phyloP scores from a whole-genome alignment of 129 eudicot species.

The Escallonia rubra region DNA sequence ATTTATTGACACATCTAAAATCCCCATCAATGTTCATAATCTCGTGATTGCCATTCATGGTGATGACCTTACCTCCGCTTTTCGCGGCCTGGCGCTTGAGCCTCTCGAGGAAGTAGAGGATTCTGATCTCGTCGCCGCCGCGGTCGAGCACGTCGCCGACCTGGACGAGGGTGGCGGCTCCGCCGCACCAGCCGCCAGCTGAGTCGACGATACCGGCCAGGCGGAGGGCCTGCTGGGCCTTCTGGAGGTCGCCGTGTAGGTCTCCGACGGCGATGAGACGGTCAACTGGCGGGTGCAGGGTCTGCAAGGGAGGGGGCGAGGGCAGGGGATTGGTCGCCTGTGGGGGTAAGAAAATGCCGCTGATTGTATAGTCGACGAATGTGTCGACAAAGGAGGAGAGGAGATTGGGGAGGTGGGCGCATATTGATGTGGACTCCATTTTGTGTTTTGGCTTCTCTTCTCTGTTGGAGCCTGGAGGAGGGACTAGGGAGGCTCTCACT shows the following conservation, averaged over 20 bases:
- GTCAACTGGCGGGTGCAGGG: slow-evolving; percentile 46
- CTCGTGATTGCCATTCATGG: slow-evolving; percentile 93
- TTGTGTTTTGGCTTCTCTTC: too few relatives aligned
- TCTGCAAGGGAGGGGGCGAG: slow-evolving; percentile 18
- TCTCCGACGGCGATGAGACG: slow-evolving; percentile 94
- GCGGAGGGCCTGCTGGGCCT: slow-evolving; percentile 59
- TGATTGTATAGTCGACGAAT: slow-evolving; percentile 73
- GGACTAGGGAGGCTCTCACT: too few relatives aligned
- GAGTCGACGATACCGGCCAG: slow-evolving; percentile 68
- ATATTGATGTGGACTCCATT: not conserved
- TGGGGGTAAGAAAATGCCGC: slow-evolving; percentile 54
- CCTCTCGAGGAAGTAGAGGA: slow-evolving; percentile 67
- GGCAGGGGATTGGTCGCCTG: not conserved
- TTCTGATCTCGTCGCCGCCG: slow-evolving; percentile 67
- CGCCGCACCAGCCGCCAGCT: slow-evolving; percentile 67
- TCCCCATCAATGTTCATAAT: slow-evolving; percentile 81
- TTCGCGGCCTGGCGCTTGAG: slow-evolving; percentile 49
- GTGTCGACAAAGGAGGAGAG: slow-evolving; percentile 81
- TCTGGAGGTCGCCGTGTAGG: slow-evolving; percentile 82
- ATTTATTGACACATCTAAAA: slow-evolving; percentile 48
- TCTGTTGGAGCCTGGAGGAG: too few relatives aligned
- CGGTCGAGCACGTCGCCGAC: slow-evolving; percentile 92
- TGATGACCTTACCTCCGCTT: slow-evolving; percentile 49
- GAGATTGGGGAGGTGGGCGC: slow-evolving; percentile 5
- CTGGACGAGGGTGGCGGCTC: slow-evolving; percentile 73